These are phyloP conservation scores for Cyberlindnera lachancei DNA, from an alignment of 805 yeast species.

Conservation along the genomic window DNA sequence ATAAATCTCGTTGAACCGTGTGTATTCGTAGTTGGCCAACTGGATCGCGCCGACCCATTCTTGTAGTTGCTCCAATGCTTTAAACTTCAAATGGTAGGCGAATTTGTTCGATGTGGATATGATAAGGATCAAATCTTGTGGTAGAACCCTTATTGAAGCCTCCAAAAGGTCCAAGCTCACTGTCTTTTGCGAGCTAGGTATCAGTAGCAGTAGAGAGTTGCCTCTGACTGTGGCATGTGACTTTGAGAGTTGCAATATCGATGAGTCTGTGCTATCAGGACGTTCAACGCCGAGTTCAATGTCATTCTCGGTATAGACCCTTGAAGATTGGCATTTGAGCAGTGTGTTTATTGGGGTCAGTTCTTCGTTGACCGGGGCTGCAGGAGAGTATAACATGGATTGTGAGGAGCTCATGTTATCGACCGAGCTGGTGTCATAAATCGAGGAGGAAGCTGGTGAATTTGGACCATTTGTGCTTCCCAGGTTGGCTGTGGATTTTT, in stretches of 20 bases:
- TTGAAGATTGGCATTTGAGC: constrained; percentile 58
- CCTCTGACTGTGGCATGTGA: constrained; percentile 34
- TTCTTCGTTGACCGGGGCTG: constrained; percentile 39
- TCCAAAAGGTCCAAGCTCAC: constrained; percentile 21
- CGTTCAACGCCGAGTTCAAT: constrained; percentile 33
- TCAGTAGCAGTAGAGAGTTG: constrained; percentile 5
- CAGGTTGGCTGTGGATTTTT: too few relatives aligned
- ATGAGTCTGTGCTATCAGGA: constrained; percentile 24
- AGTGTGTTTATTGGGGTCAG: constrained; percentile 66
- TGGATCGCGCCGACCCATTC: constrained; percentile 42
- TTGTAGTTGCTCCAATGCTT: constrained; percentile 6
- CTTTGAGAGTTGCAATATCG: constrained; percentile 5
- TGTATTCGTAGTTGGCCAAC: constrained; percentile 49
- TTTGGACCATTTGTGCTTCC: too few relatives aligned
- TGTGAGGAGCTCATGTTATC: too few relatives aligned
- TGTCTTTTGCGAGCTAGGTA: constrained; percentile 28
- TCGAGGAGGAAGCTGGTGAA: too few relatives aligned
- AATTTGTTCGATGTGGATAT: constrained; percentile 9
- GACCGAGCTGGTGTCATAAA: too few relatives aligned
- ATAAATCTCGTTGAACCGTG: constrained; percentile 51
- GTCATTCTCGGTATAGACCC: constrained; percentile 42
- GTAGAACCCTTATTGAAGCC: constrained; percentile 6
- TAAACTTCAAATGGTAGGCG: constrained; percentile 20
- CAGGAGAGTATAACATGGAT: neutral
- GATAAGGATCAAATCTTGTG: constrained; percentile 4